Base-by-base conservation (phyloP, 805 yeast species). In the Ogataea ramenticola region DNA sequence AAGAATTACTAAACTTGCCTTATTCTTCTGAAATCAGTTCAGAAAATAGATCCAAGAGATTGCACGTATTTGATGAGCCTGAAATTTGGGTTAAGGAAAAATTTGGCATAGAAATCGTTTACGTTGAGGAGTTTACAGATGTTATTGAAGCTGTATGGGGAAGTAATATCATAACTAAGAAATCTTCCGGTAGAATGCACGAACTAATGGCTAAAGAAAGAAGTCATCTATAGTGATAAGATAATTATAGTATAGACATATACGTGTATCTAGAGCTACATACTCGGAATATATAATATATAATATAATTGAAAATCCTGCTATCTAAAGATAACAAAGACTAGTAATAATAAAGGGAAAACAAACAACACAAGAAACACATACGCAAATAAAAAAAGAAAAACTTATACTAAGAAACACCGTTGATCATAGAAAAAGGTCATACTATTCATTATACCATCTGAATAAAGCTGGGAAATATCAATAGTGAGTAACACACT, bases 51-150 rank as follows among this genome's bases (percentile, higher is more conserved):
- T 41, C 37, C 1, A 41, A 36, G 30, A 42, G 48, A 3, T 32
- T 27, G 4, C 51, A 47, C 0, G 51, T 65, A 43, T 49, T 45
- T 27, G 58, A 51, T n/a, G 72, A 67, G 24, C 79, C 80, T 3
- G 86, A 79, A 49, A 54, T 57, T 29, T 75, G 68, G 62, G 68
- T 79, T 37, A 52, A 62, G 49, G 62, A 68, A 5, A 82, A 80
- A 47, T 71, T 80, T 52, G 83, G 80, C 0, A 65, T 86, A 40
- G 69, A 74, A 42, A 57, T 88, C 14, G 63, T 65, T 39, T 88
- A 84, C 54, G 91, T 86, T 36, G 77, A 73, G 52, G 88, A 84
- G 50, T 83, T 89, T 50, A 76, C 85, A 71, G 95, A 88, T 56
- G 95, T 82, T 11, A 64, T 88, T 37, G 66, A 65, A 30, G 70